Conservation (phyloP, 2,329 filamentous ascomycete genomes). For the Colletotrichum scovillei region DNA sequence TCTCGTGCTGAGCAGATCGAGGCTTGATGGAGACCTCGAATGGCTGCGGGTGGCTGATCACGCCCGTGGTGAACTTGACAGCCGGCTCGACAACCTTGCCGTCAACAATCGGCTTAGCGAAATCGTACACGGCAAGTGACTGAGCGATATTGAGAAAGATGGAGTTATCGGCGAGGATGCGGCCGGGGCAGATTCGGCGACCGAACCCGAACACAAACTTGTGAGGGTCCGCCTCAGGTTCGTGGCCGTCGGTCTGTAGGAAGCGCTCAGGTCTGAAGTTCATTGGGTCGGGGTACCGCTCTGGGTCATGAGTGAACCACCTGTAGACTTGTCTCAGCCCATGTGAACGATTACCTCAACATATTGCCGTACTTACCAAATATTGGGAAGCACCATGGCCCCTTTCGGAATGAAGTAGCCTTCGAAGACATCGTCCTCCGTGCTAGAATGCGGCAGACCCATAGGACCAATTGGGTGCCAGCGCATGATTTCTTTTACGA, state of each 20-base stretch:
- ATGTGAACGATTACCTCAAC: accelerated
- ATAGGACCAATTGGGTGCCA: conserved; percentile 66
- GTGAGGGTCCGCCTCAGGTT: conserved; percentile 35
- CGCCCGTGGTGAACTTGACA: conserved; percentile 16
- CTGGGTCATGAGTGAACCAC: conserved; percentile 67
- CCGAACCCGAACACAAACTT: conserved; percentile 38
- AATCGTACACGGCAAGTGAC: conserved; percentile 57
- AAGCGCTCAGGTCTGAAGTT: conserved; percentile 49
- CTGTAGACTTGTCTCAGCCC: background rate
- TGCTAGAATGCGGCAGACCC: conserved; percentile 50
- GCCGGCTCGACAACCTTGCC: conserved; percentile 47
- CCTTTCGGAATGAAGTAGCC: conserved; percentile 34
- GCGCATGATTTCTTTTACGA: conserved; percentile 66
- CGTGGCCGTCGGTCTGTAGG: conserved; percentile 35
- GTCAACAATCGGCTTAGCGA: conserved; percentile 47
- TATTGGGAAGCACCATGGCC: conserved; percentile 38
- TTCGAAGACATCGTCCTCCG: conserved; percentile 36
- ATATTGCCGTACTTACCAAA: conserved; percentile 48
- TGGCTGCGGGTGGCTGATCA: conserved; percentile 31
- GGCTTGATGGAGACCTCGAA: conserved; percentile 30
- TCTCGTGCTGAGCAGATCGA: conserved; percentile 25
- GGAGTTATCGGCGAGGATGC: conserved; percentile 36
- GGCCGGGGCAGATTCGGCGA: conserved; percentile 38
- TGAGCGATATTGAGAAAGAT: conserved; percentile 49
- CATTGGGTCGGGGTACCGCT: conserved; percentile 65